phyloP scores from a whole-genome alignment of 2,329 filamentous ascomycete genomes.

The Neofusicoccum laricinum region DNA sequence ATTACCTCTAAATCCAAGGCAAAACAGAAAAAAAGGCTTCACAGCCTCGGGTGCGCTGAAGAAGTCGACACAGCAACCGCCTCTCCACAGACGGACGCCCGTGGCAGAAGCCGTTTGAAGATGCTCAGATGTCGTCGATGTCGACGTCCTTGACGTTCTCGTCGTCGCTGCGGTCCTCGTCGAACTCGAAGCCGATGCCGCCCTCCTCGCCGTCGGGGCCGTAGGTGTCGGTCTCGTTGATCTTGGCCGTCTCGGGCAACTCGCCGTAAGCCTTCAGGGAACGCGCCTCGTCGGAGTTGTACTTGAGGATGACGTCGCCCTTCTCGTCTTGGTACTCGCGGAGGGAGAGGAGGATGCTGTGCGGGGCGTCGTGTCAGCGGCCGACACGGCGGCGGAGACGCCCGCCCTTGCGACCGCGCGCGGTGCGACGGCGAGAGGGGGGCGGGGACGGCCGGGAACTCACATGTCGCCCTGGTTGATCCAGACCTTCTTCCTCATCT shows the following conservation, averaged over 20 bases:
- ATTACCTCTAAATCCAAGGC: background rate
- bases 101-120: background rate
- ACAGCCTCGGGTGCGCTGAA: background rate
- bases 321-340: slow-evolving; percentile 94
- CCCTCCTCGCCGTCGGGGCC: slow-evolving; percentile 87
- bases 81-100: background rate
- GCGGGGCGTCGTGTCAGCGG: background rate
- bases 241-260: slow-evolving; percentile 95
- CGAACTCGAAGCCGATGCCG: slow-evolving; percentile 96
- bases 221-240: slow-evolving; percentile 98
- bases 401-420: too few relatives aligned
- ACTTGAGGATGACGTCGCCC: slow-evolving; percentile 85
- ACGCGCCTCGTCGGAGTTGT: slow-evolving; percentile 75
- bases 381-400: slow-evolving; percentile 35
- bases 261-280: slow-evolving; percentile 96
- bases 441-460: background rate
- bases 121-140: slow-evolving; percentile 81
- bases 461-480: slow-evolving; percentile 94
- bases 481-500: slow-evolving; percentile 99
- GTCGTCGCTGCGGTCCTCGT: slow-evolving; percentile 76
- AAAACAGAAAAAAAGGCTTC: background rate
- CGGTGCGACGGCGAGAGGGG: too few relatives aligned
- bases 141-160: slow-evolving; percentile 78
- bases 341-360: slow-evolving; percentile 55
- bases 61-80: background rate